Evolutionary conservation across 192 early-diverging fungal species (phyloP).

Genomic region (Coemansia sp.): DNA sequence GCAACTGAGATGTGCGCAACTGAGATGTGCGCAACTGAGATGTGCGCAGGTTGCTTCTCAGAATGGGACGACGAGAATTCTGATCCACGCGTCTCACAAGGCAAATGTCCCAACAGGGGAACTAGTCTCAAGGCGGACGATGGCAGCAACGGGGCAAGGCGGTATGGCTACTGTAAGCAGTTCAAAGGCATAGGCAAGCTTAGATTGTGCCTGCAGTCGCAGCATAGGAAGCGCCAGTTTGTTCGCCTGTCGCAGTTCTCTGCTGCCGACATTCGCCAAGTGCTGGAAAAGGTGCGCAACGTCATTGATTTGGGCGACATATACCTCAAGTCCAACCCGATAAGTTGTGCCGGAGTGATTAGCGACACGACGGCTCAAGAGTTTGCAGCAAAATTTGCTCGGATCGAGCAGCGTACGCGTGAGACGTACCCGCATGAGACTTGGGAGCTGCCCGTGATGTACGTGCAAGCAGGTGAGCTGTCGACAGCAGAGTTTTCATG

Average conservation of each 20-base stretch:
- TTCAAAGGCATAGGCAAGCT: background rate
- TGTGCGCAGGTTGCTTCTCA: slow-evolving; percentile 53
- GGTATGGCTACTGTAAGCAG: background rate
- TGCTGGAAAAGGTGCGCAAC: background rate
- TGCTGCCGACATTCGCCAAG: background rate
- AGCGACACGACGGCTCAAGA: background rate
- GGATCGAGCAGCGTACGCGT: slow-evolving; percentile 30
- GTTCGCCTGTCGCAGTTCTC: slow-evolving; percentile 20
- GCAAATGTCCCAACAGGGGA: background rate
- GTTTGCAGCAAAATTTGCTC: slow-evolving; percentile 9
- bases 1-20: no score
- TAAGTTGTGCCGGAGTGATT: slow-evolving; percentile 25
- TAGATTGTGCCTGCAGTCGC: background rate
- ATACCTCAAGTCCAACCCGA: background rate
- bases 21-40: slow-evolving; percentile 40
- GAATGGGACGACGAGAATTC: slow-evolving; percentile 20
- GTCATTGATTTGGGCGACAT: background rate
- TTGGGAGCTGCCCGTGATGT: slow-evolving; percentile 39
- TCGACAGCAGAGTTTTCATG: slow-evolving; percentile 35
- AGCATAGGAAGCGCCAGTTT: slow-evolving; percentile 30
- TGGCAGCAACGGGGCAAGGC: background rate
- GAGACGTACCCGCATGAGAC: slow-evolving; percentile 28
- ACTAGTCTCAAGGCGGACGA: background rate
- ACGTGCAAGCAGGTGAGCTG: slow-evolving; percentile 29
- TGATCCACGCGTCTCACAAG: background rate